phyloP scores from a whole-genome alignment of 805 yeast species.

The Candida dajiaensis region DNA sequence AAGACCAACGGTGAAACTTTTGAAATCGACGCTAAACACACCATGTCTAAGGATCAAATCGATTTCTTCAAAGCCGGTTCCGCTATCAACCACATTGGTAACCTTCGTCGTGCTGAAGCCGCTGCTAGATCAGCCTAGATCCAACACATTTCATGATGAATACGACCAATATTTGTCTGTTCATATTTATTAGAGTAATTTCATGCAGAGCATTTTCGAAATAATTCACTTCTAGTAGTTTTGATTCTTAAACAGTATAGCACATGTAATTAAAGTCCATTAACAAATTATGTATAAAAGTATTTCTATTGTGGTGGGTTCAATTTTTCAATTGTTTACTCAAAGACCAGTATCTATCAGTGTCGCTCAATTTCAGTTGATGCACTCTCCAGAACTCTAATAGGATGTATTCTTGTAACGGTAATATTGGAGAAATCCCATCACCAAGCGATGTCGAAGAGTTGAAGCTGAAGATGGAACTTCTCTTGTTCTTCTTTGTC shows the following conservation, averaged over 20 bases:
- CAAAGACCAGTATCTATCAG: conserved; percentile 68
- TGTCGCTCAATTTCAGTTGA: conserved; percentile 51
- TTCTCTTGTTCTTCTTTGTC: conserved; percentile 18
- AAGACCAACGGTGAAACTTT: conserved; percentile 67
- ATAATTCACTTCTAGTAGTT: neutral
- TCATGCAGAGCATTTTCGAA: neutral
- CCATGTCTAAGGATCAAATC: conserved; percentile 95
- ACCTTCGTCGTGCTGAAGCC: conserved; percentile 35
- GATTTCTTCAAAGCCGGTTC: conserved; percentile 97
- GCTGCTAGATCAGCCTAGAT: conserved; percentile 5
- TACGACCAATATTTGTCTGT: neutral
- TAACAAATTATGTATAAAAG: neutral
- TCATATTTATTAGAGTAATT: neutral
- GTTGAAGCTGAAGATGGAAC: conserved; percentile 20
- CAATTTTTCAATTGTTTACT: conserved; percentile 38
- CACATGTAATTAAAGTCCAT: neutral
- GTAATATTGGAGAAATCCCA: conserved; percentile 28
- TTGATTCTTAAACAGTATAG: neutral
- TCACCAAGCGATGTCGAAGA: conserved; percentile 18
- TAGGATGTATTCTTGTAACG: conserved; percentile 46
- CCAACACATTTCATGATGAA: neutral
- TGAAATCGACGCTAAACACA: conserved; percentile 76
- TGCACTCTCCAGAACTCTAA: conserved; percentile 67
- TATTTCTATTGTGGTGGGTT: neutral
- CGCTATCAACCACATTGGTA: conserved; percentile 89